Evolutionary conservation across 192 early-diverging fungal genomes (phyloP), one percentile per base, ranked within the genome.

Genomic region (Coemansia sp.): DNA sequence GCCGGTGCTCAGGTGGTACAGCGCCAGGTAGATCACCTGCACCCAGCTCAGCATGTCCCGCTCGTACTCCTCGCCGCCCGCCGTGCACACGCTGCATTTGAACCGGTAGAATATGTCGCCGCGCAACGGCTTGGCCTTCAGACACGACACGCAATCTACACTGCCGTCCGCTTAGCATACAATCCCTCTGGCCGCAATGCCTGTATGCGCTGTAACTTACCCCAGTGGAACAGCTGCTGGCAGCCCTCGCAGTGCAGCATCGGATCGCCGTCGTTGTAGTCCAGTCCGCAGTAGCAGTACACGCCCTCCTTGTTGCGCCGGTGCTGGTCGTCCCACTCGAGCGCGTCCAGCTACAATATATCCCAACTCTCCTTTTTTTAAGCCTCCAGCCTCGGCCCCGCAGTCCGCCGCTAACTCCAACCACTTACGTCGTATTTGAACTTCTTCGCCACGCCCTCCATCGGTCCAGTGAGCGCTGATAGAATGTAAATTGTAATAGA

Each of bases 221-320:
- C 81, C 58, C 80, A 79, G 67, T 92, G 90, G 52, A 90, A 92
- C 20, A 80, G 82, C 51, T 90, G 86, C 15, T 56, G 52, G 52
- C 90, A 92, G 15, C 64, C 62, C 6, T 66, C 54, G 60, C 90
- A 92, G 20, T 78, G 77, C 25, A 87, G 54, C 84, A 90, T 87
- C 9, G 84, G 60, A 34, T 87, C 83, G 38, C 80, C 78, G 14
- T 64, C 55, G 44, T 47, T 62, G 55, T 64, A 84, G 54, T 81
- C 79, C 61, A 80, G 67, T 11, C 87, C 90, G 34, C 90, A 92
- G 53, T 92, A 92, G 64, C 90, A 92, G 59, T 92, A 92, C 9
- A 67, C 60, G 20, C 80, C 81, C 55, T 92, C 77, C 39, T 66
- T 74, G 70, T 89, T 89, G 15, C 54, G 75, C 17, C 41, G 48